A percentile compares a stretch with the other conserved stretches of the same genome.
Conservation (phyloP, 1,139 yeast species). For the Pichia sp. region DNA sequence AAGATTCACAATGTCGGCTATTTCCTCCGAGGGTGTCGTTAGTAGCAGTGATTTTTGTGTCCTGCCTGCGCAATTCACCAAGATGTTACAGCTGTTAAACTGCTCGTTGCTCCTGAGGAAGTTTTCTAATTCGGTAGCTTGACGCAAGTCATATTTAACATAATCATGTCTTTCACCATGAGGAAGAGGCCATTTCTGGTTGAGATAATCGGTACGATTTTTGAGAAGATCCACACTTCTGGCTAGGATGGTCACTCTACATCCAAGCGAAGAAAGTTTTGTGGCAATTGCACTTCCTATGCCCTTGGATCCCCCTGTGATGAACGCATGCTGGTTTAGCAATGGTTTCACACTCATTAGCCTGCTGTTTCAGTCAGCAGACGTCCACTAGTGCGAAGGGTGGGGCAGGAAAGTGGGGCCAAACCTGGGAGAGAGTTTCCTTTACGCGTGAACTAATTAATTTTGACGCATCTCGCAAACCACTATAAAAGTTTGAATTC, state of each 20-base stretch:
- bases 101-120: not conserved
- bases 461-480: not conserved
- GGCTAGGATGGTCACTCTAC: slow-evolving; percentile 59
- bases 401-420: not conserved
- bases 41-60: slow-evolving; percentile 59
- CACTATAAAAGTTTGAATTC: not conserved
- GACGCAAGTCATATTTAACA: slow-evolving; percentile 50
- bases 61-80: slow-evolving; percentile 81
- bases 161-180: slow-evolving; percentile 39
- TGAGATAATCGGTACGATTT: slow-evolving; percentile 36
- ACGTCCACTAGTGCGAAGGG: too few species aligned
- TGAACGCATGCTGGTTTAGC: slow-evolving; percentile 40
- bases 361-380: not conserved
- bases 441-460: not conserved
- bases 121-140: slow-evolving; percentile 30
- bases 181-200: slow-evolving; percentile 28
- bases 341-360: slow-evolving; percentile 7
- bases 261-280: slow-evolving; percentile 57
- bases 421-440: not conserved
- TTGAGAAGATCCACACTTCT: slow-evolving; percentile 43
- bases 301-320: slow-evolving; percentile 89
- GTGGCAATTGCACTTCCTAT: slow-evolving; percentile 68
- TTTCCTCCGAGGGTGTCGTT: slow-evolving; percentile 41
- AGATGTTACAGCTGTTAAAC: slow-evolving; percentile 36
- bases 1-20: slow-evolving; percentile 48